Conservation (phyloP, 495 filamentous ascomycete species). For the Xylaria sp. region DNA sequence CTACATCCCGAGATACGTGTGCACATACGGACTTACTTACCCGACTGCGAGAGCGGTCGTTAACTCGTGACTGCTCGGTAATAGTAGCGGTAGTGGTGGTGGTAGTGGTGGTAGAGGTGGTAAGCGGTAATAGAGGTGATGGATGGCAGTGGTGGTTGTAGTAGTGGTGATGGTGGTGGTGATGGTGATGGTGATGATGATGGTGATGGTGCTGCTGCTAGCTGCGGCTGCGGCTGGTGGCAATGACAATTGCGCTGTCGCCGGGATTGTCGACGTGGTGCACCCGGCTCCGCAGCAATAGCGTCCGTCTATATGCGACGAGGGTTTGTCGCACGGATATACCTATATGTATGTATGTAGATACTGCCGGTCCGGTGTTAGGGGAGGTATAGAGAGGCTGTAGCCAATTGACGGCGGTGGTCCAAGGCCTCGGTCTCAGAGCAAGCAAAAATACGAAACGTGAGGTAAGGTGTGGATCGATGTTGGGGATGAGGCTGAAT, state of each 20-base stretch:
- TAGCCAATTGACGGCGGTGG: constrained; percentile 10
- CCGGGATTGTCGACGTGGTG: constrained; percentile 9
- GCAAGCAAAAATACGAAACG: not conserved
- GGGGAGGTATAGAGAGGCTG: not conserved
- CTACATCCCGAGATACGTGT: not conserved
- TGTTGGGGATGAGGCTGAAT: constrained; percentile 15
- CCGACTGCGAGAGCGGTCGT: not conserved
- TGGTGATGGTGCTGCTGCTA: too few species aligned
- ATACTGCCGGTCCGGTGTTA: not conserved
- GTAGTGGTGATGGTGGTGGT: too few species aligned
- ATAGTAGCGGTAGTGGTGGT: not conserved
- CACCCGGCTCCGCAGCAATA: constrained; percentile 6
- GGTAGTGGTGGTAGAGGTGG: too few species aligned
- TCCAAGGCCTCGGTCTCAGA: not conserved
- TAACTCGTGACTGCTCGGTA: not conserved
- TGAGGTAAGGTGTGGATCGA: not conserved
- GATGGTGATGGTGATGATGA: too few species aligned
- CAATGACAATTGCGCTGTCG: constrained; percentile 17
- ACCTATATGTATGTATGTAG: not conserved
- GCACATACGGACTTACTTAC: not conserved
- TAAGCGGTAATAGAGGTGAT: too few species aligned
- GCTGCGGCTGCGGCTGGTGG: too few species aligned
- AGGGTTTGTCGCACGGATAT: not conserved
- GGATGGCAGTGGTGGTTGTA: too few species aligned
- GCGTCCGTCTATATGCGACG: not conserved